These are phyloP conservation scores for Floccularia luteovirens DNA, from an alignment of 768 basidiomycete species.

Conservation along the genomic window DNA sequence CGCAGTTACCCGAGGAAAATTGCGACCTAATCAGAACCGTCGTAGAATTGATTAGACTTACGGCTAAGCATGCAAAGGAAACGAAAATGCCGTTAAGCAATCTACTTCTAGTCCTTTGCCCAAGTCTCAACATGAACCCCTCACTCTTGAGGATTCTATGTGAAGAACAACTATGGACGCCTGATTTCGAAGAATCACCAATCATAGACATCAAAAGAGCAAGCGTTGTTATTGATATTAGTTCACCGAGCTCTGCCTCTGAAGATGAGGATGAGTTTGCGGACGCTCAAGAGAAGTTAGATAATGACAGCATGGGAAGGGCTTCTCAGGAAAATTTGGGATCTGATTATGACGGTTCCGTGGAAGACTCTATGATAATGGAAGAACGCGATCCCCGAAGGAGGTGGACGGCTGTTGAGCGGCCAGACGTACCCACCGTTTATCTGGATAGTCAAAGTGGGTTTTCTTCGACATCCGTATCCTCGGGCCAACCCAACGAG, in stretches of 20 bases:
- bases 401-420: slow-evolving; percentile 10
- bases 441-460: slow-evolving; percentile 27
- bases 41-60: slow-evolving; percentile 70
- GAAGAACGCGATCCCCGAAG: slow-evolving; percentile 8
- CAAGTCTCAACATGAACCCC: slow-evolving; percentile 76
- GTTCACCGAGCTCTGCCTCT: slow-evolving; percentile 6
- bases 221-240: slow-evolving; percentile 18
- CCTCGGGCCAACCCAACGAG: slow-evolving; percentile 11
- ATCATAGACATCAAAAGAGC: slow-evolving; percentile 24
- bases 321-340: slow-evolving; percentile 19
- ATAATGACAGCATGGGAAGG: slow-evolving; percentile 14
- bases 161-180: slow-evolving; percentile 65
- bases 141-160: slow-evolving; percentile 65
- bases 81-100: slow-evolving; percentile 95
- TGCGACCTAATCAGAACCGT: slow-evolving; percentile 81
- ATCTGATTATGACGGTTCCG: slow-evolving; percentile 29
- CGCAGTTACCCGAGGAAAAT: slow-evolving; percentile 70
- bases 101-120: slow-evolving; percentile 81
- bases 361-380: slow-evolving; percentile 17
- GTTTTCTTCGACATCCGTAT: slow-evolving; percentile 20
- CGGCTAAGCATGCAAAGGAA: slow-evolving; percentile 54
- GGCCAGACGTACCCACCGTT: slow-evolving; percentile 24
- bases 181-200: slow-evolving; percentile 13
- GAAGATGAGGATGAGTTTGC: slow-evolving; percentile 16
- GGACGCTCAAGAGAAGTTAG: slow-evolving; percentile 19